A percentile compares a stretch with the other conserved stretches of the same genome.
Conservation (phyloP, 495 filamentous ascomycete genomes). For the Cercophora samala region DNA sequence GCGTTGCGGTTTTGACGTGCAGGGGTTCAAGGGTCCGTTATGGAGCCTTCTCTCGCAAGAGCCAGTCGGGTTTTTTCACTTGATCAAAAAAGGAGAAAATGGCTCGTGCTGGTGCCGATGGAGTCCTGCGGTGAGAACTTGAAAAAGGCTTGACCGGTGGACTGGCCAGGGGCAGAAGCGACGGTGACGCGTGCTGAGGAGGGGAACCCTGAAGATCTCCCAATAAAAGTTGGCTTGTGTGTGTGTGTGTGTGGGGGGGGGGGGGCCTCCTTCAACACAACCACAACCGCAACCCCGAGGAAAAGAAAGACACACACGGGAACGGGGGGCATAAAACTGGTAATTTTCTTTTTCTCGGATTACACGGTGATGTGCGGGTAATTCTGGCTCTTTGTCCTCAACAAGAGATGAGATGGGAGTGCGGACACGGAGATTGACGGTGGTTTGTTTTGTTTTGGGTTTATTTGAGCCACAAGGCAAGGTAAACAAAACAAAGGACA, state of each 20-base stretch:
- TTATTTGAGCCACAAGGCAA: constrained; percentile 6
- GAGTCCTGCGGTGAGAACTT: not conserved
- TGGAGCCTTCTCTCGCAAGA: not conserved
- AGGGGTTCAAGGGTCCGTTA: not conserved
- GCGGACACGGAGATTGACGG: not conserved
- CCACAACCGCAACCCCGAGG: not conserved
- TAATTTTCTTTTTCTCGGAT: constrained; percentile 5
- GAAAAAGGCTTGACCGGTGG: not conserved
- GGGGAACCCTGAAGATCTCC: constrained; percentile 12
- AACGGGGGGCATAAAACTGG: constrained; percentile 1
- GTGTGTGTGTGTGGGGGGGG: too few species aligned
- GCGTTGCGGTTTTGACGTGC: not conserved
- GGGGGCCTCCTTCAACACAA: not conserved
- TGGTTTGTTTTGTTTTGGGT: constrained; percentile 17
- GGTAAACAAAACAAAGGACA: constrained; percentile 20
- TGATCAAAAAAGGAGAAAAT: constrained; percentile 7
- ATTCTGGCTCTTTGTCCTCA: not conserved
- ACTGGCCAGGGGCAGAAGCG: not conserved
- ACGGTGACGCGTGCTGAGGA: constrained; percentile 5
- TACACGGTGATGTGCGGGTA: not conserved
- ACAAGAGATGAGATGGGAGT: not conserved
- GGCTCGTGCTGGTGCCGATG: not conserved
- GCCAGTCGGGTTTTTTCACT: not conserved
- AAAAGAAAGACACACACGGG: not conserved
- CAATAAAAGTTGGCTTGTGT: constrained; percentile 1